These are phyloP conservation scores for Dactylonectria macrodidyma DNA, from an alignment of 2,329 filamentous ascomycete genomes.

Conservation along the genomic window DNA sequence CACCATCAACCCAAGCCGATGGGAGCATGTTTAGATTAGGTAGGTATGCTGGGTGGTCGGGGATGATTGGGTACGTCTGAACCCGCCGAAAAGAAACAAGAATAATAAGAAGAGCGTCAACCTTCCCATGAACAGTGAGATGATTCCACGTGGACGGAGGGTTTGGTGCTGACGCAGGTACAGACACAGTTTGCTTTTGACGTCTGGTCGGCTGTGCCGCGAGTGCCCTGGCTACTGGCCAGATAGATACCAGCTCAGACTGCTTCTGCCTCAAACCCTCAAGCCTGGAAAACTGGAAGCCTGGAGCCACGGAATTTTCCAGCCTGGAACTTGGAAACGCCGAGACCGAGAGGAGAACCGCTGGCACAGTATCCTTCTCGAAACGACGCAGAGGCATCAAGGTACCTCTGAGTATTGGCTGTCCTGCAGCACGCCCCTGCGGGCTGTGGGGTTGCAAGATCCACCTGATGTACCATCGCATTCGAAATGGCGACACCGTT, in stretches of 20 bases:
- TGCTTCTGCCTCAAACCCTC: background rate
- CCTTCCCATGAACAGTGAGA: conserved; percentile 33
- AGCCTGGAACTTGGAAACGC: background rate
- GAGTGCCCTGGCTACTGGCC: background rate
- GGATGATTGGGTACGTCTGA: conserved; percentile 15
- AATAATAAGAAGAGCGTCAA: conserved; percentile 6
- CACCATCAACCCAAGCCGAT: conserved; percentile 37
- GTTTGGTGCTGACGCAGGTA: conserved; percentile 44
- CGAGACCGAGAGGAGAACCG: background rate
- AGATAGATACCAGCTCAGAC: background rate
- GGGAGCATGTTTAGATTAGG: conserved; percentile 29
- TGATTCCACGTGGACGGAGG: conserved; percentile 42
- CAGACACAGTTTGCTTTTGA: conserved; percentile 14
- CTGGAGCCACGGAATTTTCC: no score
- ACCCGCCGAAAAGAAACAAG: background rate
- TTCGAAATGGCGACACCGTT: conserved; percentile 26
- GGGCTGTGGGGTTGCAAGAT: conserved; percentile 29
- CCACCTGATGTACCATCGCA: conserved; percentile 33
- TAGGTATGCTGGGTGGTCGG: conserved; percentile 13
- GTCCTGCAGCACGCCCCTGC: conserved; percentile 19
- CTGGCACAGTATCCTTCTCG: conserved; percentile 17
- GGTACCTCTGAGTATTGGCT: conserved; percentile 21
- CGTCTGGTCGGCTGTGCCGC: background rate
- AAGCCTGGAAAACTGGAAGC: no score
- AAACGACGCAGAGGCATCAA: conserved; percentile 10